Evolutionary conservation across 768 basidiomycete genomes (phyloP).

Genomic region (Cystofilobasidium bisporidii): DNA sequence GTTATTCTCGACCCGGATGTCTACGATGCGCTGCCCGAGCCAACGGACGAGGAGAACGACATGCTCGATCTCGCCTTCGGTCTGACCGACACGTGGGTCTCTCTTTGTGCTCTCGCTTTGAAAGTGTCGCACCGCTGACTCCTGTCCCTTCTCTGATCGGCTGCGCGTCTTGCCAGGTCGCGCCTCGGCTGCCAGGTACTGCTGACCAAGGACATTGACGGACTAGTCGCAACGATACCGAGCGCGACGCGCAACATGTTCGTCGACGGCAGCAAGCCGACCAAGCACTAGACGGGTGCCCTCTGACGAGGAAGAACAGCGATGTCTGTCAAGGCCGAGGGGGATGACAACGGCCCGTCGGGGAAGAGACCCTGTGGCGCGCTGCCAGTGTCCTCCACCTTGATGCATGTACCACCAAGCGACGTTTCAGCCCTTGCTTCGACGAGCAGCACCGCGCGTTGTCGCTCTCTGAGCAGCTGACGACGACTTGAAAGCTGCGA

Average conservation of each 20-base stretch:
- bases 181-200: conserved; percentile 50
- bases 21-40: conserved; percentile 81
- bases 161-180: conserved; percentile 37
- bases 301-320: not conserved
- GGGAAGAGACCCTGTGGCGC: too few relatives aligned
- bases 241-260: conserved; percentile 91
- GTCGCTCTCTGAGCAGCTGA: too few relatives aligned
- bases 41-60: conserved; percentile 92
- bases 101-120: not conserved
- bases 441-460: too few relatives aligned
- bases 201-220: conserved; percentile 71
- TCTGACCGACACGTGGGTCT: conserved; percentile 76
- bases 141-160: too few relatives aligned
- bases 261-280: conserved; percentile 28
- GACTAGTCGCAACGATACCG: conserved; percentile 73
- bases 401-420: too few relatives aligned
- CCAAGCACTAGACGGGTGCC: conserved; percentile 17
- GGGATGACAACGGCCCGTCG: too few relatives aligned
- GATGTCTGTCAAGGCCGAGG: not conserved
- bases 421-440: too few relatives aligned
- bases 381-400: too few relatives aligned
- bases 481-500: too few relatives aligned
- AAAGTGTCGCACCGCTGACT: too few relatives aligned
- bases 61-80: conserved; percentile 92
- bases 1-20: conserved; percentile 70